Base-by-base conservation (phyloP, 192 early-diverging fungal genomes). In the Coemansia sp. region DNA sequence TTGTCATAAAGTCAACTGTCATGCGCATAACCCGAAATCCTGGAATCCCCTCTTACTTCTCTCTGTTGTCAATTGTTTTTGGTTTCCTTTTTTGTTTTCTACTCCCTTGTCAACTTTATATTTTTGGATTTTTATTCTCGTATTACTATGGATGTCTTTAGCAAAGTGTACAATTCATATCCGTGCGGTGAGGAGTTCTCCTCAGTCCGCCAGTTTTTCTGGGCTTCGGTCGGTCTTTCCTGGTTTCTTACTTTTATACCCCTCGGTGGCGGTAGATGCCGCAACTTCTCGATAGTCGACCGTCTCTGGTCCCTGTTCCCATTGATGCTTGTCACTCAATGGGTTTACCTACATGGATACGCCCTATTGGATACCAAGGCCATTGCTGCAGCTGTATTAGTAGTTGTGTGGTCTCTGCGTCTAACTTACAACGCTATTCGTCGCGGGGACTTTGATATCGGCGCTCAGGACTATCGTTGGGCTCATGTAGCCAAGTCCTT, bases 401-500 rank as follows among this genome's bases (percentile, higher is more conserved):
- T 90, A 18, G 64, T 80, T 0, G 20, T 88, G 20, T 97, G 95
- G 95, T 89, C 90, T 8, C 7, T 77, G 1, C 87, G 95, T 20
- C 74, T 95, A 43, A 92, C 92, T 0, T 93, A 83, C 73, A 96
- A 95, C 80, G 94, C 93, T 69, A 75, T 81, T 22, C 68, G 94
- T 12, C 91, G 93, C 68, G 94, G 92, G 2, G 93, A 93, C 6
- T 96, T 92, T 74, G 71, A 76, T 8, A 64, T 75, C 52, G 80
- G 83, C 18, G 85, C 78, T 6, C 89, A 96, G 68, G 94, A 96
- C 55, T 93, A 95, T 70, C 88, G 94, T 2, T 97, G 91, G 89
- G 74, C 74, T 4, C 80, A 81, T 15, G 82, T 90, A 22, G 71
- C 66, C 29, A 44, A 39, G n/a, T 5, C 22, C 8, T 64, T 81